Conservation (phyloP, 306 rosid species). For the Glycine latifolia region DNA sequence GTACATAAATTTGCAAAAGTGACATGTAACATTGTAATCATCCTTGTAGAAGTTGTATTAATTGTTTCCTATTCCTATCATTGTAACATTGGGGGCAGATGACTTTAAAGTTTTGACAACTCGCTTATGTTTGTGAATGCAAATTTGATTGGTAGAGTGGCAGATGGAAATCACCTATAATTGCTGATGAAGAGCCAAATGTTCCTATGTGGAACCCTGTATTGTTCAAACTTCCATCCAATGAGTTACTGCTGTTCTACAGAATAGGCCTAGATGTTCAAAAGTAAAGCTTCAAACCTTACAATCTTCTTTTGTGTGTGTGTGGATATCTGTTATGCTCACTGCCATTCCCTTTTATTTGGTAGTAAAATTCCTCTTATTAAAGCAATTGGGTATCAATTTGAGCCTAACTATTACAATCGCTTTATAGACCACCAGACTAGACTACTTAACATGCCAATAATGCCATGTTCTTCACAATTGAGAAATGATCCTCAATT, state of each 20-base stretch:
- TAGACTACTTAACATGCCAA: neutral
- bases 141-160: constrained; percentile 68
- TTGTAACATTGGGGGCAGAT: no score
- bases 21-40: no score
- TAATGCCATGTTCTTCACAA: neutral
- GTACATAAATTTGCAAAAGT: no score
- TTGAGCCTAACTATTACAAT: no score
- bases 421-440: constrained; percentile 11
- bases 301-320: neutral
- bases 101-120: constrained; percentile 17
- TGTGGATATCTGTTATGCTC: neutral
- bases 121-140: constrained; percentile 31
- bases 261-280: constrained; percentile 86
- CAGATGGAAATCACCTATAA: constrained; percentile 70
- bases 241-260: constrained; percentile 84
- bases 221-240: constrained; percentile 82
- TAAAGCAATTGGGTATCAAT: neutral
- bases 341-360: constrained; percentile 3
- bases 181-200: constrained; percentile 78
- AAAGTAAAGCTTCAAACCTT: constrained; percentile 61
- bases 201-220: constrained; percentile 98
- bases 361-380: constrained; percentile 3
- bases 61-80: no score
- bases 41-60: no score
- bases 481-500: constrained; percentile 9